Percentiles rank a stretch among this genome's conserved stretches.
Evolutionary conservation across 345 rosid genomes (phyloP).

Genomic region (Aquilaria malaccensis): DNA sequence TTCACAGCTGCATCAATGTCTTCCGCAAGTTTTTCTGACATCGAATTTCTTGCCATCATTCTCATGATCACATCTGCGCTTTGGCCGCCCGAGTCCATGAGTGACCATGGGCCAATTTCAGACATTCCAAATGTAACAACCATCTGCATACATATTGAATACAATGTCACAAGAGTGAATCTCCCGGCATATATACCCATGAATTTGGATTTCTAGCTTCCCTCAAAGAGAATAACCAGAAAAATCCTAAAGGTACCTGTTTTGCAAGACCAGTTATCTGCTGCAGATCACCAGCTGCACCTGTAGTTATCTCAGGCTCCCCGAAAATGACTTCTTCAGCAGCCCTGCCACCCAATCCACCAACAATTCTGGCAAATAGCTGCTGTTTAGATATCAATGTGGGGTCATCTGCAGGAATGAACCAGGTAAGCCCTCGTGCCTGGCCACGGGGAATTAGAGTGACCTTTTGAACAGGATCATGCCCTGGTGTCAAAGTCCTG

Average conservation of each 20-base stretch:
- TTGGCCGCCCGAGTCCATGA: conserved; percentile 79
- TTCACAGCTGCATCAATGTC: conserved; percentile 80
- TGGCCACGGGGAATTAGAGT: conserved; percentile 92
- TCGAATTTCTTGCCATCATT: conserved; percentile 99
- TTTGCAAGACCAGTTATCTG: conserved; percentile 94
- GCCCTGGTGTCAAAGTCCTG: conserved; percentile 96
- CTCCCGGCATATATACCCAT: too few relatives aligned
- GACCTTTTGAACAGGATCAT: conserved; percentile 94
- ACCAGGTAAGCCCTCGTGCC: conserved; percentile 98
- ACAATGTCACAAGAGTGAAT: conserved; percentile 7
- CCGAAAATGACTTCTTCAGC: conserved; percentile 96
- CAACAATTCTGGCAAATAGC: conserved; percentile 94
- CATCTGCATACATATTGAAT: conserved; percentile 48
- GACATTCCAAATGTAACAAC: conserved; percentile 98
- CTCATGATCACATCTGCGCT: conserved; percentile 88
- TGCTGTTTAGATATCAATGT: conserved; percentile 94
- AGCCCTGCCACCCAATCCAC: conserved; percentile 97
- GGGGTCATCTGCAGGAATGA: conserved; percentile 92
- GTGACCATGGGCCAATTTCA: conserved; percentile 97
- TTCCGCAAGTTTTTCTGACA: conserved; percentile 97
- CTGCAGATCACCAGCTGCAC: conserved; percentile 96
- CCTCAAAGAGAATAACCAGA: not conserved
- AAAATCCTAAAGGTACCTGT: conserved; percentile 39
- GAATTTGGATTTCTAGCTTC: not conserved
- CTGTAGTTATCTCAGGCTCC: conserved; percentile 95